A percentile compares a stretch with the other conserved stretches of the same genome.
These are phyloP conservation scores for Blastobotrys robertii DNA, from an alignment of 805 yeast genomes.

Conservation along the genomic window DNA sequence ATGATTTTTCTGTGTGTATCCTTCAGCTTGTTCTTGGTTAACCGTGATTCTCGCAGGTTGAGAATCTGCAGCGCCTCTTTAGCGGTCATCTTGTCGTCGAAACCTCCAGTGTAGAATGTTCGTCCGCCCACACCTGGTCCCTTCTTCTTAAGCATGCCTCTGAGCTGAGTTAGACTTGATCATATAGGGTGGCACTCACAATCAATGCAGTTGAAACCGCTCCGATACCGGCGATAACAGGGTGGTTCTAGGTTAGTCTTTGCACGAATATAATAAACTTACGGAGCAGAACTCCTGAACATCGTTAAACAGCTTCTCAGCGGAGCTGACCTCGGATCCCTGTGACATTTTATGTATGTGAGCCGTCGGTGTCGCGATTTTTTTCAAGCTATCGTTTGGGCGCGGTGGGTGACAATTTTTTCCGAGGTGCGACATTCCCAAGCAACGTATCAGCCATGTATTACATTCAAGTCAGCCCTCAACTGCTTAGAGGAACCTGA, in stretches of 20 bases:
- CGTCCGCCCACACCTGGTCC: slow-evolving; percentile 61
- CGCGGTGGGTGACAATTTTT: too few species aligned
- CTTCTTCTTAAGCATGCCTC: slow-evolving; percentile 24
- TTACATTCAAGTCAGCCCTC: too few species aligned
- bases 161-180: slow-evolving; percentile 4
- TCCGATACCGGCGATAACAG: slow-evolving; percentile 63
- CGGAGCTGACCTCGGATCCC: slow-evolving; percentile 4
- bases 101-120: slow-evolving; percentile 76
- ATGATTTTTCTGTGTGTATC: slow-evolving; percentile 65
- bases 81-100: slow-evolving; percentile 82
- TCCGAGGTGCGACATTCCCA: too few species aligned
- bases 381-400: too few species aligned
- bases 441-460: too few species aligned
- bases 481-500: too few species aligned
- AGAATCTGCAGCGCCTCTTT: slow-evolving; percentile 82
- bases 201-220: slow-evolving; percentile 41
- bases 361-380: neutral
- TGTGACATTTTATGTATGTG: neutral
- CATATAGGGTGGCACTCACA: slow-evolving; percentile 4
- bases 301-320: slow-evolving; percentile 12
- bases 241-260: slow-evolving; percentile 41
- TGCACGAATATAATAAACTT: slow-evolving; percentile 1
- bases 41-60: slow-evolving; percentile 40
- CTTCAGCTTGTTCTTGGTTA: slow-evolving; percentile 38
- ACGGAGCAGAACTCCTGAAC: slow-evolving; percentile 11